Conservation (phyloP, 1,284 basidiomycete genomes). For the Vanrija humicola region DNA sequence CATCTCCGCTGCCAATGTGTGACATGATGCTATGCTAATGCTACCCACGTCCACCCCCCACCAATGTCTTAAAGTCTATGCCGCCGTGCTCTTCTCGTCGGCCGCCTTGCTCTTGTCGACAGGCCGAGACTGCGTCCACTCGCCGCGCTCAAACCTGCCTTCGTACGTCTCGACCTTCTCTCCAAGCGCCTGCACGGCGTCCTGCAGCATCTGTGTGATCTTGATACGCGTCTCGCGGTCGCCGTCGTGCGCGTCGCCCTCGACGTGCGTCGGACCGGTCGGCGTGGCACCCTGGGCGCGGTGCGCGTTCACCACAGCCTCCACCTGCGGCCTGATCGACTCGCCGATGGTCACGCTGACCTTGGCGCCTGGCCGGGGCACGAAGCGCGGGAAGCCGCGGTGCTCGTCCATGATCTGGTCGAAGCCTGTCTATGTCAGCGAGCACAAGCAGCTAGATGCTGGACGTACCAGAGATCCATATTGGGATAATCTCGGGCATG, state of each 20-base stretch:
- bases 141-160: slow-evolving; percentile 38
- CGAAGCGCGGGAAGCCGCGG: slow-evolving; percentile 50
- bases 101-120: slow-evolving; percentile 1
- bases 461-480: slow-evolving; percentile 78
- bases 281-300: slow-evolving; percentile 17
- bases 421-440: slow-evolving; percentile 58
- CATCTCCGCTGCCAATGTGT: background rate
- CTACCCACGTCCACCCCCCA: background rate
- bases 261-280: slow-evolving; percentile 4
- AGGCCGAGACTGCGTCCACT: slow-evolving; percentile 37
- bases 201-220: slow-evolving; percentile 33
- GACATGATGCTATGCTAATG: background rate
- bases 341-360: slow-evolving; percentile 45
- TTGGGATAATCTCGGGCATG: slow-evolving; percentile 81
- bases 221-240: slow-evolving; percentile 24
- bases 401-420: slow-evolving; percentile 85
- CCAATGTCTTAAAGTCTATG: too few species aligned
- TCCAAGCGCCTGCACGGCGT: slow-evolving; percentile 36
- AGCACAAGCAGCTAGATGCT: too few species aligned
- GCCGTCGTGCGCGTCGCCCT: slow-evolving; percentile 11
- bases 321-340: slow-evolving; percentile 36
- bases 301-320: slow-evolving; percentile 40
- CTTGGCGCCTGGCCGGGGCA: slow-evolving; percentile 40
- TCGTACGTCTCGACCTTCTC: slow-evolving; percentile 40
- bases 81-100: background rate